These are phyloP conservation scores for Pyrenula aspistea DNA, from an alignment of 495 filamentous ascomycete genomes.

Conservation along the genomic window DNA sequence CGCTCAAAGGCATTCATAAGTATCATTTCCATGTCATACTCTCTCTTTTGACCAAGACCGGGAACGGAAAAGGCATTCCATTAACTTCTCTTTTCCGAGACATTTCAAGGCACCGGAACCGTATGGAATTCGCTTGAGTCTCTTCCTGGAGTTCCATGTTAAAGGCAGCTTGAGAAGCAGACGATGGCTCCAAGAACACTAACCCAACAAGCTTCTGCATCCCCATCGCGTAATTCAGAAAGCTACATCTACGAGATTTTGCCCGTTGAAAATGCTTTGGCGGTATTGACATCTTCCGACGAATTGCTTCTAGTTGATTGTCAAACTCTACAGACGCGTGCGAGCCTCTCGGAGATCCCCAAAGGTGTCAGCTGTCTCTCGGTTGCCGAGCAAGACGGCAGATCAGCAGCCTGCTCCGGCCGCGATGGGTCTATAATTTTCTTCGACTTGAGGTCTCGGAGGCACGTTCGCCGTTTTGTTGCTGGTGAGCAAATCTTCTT, in stretches of 20 bases:
- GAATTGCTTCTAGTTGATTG: constrained; percentile 38
- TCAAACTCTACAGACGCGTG: constrained; percentile 21
- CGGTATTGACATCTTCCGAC: constrained; percentile 45
- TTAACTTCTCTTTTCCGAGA: too few relatives aligned
- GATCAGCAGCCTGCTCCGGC: constrained; percentile 31
- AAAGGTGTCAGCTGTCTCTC: constrained; percentile 22
- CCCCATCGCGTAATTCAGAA: constrained; percentile 29
- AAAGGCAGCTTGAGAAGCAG: too few relatives aligned
- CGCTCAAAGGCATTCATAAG: too few relatives aligned
- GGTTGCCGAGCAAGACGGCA: constrained; percentile 10
- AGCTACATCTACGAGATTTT: constrained; percentile 42
- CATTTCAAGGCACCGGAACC: too few relatives aligned
- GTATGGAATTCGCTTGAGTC: too few relatives aligned
- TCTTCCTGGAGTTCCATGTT: too few relatives aligned
- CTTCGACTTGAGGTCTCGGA: constrained; percentile 25
- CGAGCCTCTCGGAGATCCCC: background rate
- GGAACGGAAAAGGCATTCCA: too few relatives aligned
- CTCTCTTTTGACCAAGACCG: too few relatives aligned
- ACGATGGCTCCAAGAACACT: background rate
- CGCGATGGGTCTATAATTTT: constrained; percentile 34
- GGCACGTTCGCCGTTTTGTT: constrained; percentile 5
- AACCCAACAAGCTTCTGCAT: constrained; percentile 18
- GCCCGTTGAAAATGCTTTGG: constrained; percentile 14
- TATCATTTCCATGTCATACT: too few relatives aligned
- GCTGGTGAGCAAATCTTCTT: constrained; percentile 6